Evolutionary conservation across 371 early-diverging fungal genomes (phyloP).

Genomic region (Mucor sp.): DNA sequence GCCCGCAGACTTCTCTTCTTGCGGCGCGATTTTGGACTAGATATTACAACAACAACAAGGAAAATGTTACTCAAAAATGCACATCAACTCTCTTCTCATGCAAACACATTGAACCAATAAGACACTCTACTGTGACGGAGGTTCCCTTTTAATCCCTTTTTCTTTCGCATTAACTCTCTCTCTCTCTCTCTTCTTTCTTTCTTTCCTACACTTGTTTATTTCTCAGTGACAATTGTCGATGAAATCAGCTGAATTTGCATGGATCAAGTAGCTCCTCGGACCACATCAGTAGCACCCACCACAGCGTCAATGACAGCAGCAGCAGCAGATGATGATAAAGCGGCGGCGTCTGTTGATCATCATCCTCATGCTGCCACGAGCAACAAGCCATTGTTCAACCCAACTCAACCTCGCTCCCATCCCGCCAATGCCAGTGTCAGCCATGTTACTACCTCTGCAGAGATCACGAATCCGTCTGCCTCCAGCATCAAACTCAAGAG

Average conservation of each 20-base stretch:
- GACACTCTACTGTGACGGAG: slow-evolving; percentile 7
- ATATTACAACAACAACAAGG: neutral
- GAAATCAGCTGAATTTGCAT: slow-evolving; percentile 1
- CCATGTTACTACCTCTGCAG: slow-evolving; percentile 22
- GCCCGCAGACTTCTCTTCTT: too few species aligned
- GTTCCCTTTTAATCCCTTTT: neutral
- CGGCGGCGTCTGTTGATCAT: neutral
- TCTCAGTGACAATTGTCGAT: neutral
- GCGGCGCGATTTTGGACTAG: too few species aligned
- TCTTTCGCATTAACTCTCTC: neutral
- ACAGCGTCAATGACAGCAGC: neutral
- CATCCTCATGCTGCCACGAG: too few species aligned
- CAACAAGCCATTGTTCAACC: slow-evolving; percentile 6
- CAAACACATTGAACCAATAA: slow-evolving; percentile 24
- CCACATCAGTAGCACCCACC: neutral
- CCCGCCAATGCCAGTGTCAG: slow-evolving; percentile 22
- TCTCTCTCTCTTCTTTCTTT: neutral
- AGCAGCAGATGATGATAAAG: neutral
- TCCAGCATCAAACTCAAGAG: neutral
- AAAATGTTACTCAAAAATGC: slow-evolving; percentile 8
- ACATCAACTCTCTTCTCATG: slow-evolving; percentile 19
- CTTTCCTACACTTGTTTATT: neutral
- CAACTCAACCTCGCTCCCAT: slow-evolving; percentile 8
- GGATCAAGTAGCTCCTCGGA: slow-evolving; percentile 15
- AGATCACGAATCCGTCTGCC: slow-evolving; percentile 16